A percentile compares a stretch with the other conserved stretches of the same genome.
Evolutionary conservation across 176 grass and related monocot species (phyloP).

Genomic region (Neostapfia colusana): DNA sequence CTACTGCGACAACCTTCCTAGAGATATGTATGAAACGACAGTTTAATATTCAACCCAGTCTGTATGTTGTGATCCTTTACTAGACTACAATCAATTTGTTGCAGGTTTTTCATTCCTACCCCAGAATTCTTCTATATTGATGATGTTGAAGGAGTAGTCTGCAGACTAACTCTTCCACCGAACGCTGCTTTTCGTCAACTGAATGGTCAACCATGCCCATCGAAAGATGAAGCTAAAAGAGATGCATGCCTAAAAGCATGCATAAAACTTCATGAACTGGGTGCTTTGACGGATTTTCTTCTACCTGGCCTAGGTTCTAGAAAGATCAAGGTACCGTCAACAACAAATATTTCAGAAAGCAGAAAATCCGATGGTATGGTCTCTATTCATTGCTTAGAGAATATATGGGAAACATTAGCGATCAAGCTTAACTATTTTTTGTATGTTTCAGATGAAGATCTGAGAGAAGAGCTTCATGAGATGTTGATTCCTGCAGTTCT

Average conservation of each 20-base stretch:
- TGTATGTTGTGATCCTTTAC: slow-evolving; percentile 15
- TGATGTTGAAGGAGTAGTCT: slow-evolving; percentile 64
- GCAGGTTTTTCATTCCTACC: slow-evolving; percentile 77
- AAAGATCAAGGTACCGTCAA: slow-evolving; percentile 48
- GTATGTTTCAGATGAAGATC: slow-evolving; percentile 72
- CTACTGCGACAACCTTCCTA: slow-evolving; percentile 87
- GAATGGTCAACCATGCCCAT: slow-evolving; percentile 59
- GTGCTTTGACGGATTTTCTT: slow-evolving; percentile 96
- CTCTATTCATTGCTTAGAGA: slow-evolving; percentile 25
- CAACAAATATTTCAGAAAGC: slow-evolving; percentile 36
- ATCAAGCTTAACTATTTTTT: slow-evolving; percentile 40
- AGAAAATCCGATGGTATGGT: slow-evolving; percentile 57
- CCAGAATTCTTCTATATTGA: slow-evolving; percentile 69
- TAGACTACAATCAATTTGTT: slow-evolving; percentile 43
- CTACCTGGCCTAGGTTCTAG: slow-evolving; percentile 60
- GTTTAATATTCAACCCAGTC: slow-evolving; percentile 25
- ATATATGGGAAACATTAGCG: slow-evolving; percentile 25
- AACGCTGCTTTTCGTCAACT: slow-evolving; percentile 84
- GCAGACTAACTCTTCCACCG: slow-evolving; percentile 81
- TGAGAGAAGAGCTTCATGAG: slow-evolving; percentile 84
- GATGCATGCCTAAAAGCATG: slow-evolving; percentile 84
- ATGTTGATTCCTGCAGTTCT: slow-evolving; percentile 76
- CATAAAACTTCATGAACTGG: slow-evolving; percentile 65
- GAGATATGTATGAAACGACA: slow-evolving; percentile 65
- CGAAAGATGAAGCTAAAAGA: slow-evolving; percentile 90